Conservation (phyloP, 257 asterid genomes). For the Apocynum venetum region DNA sequence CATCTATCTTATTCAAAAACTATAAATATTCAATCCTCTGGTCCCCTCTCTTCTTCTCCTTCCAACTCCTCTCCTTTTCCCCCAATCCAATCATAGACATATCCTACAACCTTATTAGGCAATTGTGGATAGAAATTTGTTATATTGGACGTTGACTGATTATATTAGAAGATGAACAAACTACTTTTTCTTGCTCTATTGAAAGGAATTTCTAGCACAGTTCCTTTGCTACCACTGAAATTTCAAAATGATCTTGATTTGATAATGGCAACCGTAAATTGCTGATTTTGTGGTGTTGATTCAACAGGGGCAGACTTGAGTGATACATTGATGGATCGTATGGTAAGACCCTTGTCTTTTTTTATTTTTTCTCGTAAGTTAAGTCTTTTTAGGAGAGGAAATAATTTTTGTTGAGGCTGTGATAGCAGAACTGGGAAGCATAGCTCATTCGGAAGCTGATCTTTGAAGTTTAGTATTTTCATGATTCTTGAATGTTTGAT, state of each 20-base stretch:
- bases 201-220: no score
- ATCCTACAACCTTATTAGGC: no score
- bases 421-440: not conserved
- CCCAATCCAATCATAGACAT: no score
- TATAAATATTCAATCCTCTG: no score
- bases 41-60: no score
- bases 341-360: slow-evolving; percentile 42
- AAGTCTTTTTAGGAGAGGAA: not conserved
- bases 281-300: not conserved
- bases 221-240: not conserved
- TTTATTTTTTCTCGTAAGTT: no score
- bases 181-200: no score
- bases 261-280: not conserved
- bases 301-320: slow-evolving; percentile 88
- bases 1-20: no score
- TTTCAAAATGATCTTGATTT: not conserved
- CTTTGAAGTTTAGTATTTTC: not conserved
- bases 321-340: slow-evolving; percentile 95
- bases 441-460: not conserved
- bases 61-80: no score
- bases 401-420: not conserved
- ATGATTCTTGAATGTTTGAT: not conserved
- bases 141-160: no score
- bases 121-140: no score
- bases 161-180: no score